A percentile compares a stretch with the other conserved stretches of the same genome.
phyloP scores from a whole-genome alignment of 208 protist species.

The Leishmania arabica region DNA sequence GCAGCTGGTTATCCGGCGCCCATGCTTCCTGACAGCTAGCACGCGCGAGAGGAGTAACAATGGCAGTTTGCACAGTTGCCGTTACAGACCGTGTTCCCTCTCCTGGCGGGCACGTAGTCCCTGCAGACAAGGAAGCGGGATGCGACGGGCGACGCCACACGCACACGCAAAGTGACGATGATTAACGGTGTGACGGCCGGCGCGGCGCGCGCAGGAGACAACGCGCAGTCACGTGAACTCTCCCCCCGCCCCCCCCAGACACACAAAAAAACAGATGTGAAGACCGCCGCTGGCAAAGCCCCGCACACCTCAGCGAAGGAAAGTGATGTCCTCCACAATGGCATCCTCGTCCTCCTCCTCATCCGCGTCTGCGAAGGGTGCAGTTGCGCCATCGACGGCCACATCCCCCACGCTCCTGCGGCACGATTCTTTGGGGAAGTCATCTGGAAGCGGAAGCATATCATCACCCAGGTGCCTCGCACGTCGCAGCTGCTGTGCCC shows the following conservation, averaged over 20 bases:
- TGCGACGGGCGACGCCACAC: background rate
- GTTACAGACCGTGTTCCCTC: background rate
- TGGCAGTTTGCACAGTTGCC: background rate
- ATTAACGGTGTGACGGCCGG: background rate
- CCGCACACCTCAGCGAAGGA: conserved; percentile 2
- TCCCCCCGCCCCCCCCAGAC: no score
- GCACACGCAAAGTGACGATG: background rate
- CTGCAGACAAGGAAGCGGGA: background rate
- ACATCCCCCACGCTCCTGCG: background rate
- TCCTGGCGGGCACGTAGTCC: background rate
- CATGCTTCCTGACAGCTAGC: background rate
- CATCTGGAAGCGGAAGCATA: conserved; percentile 31
- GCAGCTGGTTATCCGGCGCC: background rate
- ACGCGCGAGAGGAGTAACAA: background rate
- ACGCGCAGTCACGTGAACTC: background rate
- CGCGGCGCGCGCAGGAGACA: background rate
- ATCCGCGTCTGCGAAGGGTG: background rate
- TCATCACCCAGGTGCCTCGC: conserved; percentile 28
- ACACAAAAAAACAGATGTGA: background rate
- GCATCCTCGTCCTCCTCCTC: conserved; percentile 28
- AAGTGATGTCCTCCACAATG: conserved; percentile 60
- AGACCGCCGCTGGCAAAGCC: background rate
- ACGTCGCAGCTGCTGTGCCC: conserved; percentile 19
- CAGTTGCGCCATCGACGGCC: background rate
- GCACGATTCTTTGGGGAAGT: conserved; percentile 24